Evolutionary conservation across 306 rosid genomes (phyloP).

Genomic region (Cucumis melo): DNA sequence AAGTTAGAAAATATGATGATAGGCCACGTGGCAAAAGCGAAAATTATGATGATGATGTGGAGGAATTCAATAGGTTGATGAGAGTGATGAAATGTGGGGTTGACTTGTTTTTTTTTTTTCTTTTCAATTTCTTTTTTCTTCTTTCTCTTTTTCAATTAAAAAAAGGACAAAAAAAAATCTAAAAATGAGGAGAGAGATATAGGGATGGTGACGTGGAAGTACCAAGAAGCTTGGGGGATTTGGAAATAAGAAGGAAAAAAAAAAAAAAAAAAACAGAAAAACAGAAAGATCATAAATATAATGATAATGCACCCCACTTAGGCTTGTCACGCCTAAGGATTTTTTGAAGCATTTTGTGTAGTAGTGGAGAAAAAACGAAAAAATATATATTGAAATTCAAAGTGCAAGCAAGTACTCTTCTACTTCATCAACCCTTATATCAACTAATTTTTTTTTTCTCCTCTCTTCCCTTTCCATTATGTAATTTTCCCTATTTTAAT

Average conservation of each 20-base stretch:
- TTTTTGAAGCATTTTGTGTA: conserved; percentile 4
- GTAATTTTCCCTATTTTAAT: not conserved
- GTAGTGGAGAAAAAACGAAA: not conserved
- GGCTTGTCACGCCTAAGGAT: conserved; percentile 7
- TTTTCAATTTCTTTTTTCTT: not conserved
- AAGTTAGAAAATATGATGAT: not conserved
- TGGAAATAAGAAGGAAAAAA: not conserved
- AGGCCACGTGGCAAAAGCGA: not conserved
- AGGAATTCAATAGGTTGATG: conserved; percentile 5
- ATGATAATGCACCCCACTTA: conserved; percentile 15
- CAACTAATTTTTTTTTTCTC: not conserved
- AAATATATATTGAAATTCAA: not conserved
- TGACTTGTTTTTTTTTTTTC: not conserved
- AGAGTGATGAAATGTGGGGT: conserved; percentile 10
- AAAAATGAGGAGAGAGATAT: not conserved
- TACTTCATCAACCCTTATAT: not conserved
- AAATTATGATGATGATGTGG: not conserved
- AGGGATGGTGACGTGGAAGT: conserved; percentile 18
- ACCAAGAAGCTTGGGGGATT: not conserved
- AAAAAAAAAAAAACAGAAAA: not conserved
- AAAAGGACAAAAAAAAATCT: not conserved
- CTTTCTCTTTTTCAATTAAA: not conserved
- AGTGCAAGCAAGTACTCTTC: not conserved
- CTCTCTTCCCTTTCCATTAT: not conserved
- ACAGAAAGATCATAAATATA: not conserved